A percentile compares a stretch with the other conserved stretches of the same genome.
These are phyloP conservation scores for Ophiostoma australiae DNA, from an alignment of 2,329 filamentous ascomycete genomes.

Conservation along the genomic window DNA sequence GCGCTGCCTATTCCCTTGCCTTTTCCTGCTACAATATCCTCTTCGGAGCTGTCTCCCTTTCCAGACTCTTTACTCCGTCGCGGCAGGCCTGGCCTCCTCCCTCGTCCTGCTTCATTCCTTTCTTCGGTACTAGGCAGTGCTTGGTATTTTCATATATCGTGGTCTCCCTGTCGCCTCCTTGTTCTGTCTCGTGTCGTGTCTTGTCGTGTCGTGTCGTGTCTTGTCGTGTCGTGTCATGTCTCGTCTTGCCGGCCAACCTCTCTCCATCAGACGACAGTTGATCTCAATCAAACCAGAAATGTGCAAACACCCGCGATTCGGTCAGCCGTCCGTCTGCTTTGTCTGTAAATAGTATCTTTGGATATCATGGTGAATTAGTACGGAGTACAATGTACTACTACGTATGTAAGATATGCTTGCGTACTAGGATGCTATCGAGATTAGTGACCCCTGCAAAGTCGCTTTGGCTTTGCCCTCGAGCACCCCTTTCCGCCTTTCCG, in stretches of 20 bases:
- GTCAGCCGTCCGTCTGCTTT: not conserved
- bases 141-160: not conserved
- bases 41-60: not conserved
- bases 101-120: not conserved
- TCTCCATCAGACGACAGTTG: not conserved
- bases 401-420: too few relatives aligned
- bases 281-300: not conserved
- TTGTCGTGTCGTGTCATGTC: not conserved
- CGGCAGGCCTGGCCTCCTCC: not conserved
- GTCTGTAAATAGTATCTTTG: not conserved
- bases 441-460: conserved; percentile 4
- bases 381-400: not conserved
- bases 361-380: not conserved
- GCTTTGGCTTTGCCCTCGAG: too few relatives aligned
- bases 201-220: not conserved
- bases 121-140: not conserved
- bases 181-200: not conserved
- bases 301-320: not conserved
- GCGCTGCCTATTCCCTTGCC: not conserved
- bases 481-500: not conserved
- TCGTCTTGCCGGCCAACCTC: not conserved
- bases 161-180: not conserved
- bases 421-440: not conserved
- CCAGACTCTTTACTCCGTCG: conserved; percentile 9
- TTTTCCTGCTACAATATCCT: not conserved